Evolutionary conservation across 1,284 basidiomycete species (phyloP), one percentile per base, ranked within the genome.

Genomic region (Phellopilus nigrolimitatus): DNA sequence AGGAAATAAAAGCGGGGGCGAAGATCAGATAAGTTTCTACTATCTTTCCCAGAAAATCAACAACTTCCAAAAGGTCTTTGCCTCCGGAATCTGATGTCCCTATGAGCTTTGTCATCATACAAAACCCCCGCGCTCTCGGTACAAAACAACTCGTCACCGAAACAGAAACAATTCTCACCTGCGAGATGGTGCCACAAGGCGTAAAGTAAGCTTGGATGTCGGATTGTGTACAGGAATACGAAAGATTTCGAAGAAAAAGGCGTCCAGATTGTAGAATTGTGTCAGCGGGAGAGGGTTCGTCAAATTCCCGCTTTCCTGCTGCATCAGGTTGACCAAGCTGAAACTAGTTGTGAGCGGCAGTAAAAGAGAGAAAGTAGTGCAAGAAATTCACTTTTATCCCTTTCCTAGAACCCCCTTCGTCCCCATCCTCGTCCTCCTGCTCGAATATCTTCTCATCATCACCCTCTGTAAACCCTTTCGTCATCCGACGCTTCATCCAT

Each of bases 191-290:
- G 6, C 94, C 95, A 64, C 79, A 91, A 0, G 76, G 70, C 7
- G 70, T 66, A 64, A 95, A 94, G 4, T 84, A 73, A n/a, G 76
- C 71, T 5, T 69, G 64, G 2, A 98, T 67, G 47, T 97, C 91
- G 3, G 76, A 71, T 28, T 88, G 79, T 1, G 84, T 87, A 52
- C 90, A 90, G 0, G 87, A 78, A 63, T 92, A 98, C 0, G 94
- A 78, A 15, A 98, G 69, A 64, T 98, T 99, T 10, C 95, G 90
- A 4, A 98, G 72, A 64, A 98, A 98, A 3, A 98, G 71, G 1
- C 95, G 82, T 0, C 82, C 80, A 0, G 91, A 93, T 52, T 80
- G 78, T 21, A 88, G 71, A 51, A 97, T 92, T 0, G 82, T 82
- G 27, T 78, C 74, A 55, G 72, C 79, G 0, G 72, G 71, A 1